Conservation (phyloP, 2,329 filamentous ascomycete genomes). For the Rosellinia necatrix region DNA sequence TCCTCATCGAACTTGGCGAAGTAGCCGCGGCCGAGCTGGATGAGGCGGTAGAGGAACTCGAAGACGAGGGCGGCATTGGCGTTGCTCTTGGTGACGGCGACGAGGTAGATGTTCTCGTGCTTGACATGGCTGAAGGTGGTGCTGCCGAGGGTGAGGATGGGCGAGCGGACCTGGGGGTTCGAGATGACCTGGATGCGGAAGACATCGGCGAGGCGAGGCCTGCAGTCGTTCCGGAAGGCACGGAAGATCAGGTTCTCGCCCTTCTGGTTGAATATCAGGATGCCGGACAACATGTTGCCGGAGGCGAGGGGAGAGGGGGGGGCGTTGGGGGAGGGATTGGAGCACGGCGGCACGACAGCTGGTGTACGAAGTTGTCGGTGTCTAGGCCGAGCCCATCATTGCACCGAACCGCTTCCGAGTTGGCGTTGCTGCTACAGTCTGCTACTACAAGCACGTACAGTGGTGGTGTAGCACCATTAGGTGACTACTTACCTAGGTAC, state of each 20-base stretch:
- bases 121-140: slow-evolving; percentile 99
- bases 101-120: slow-evolving; percentile 98
- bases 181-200: slow-evolving; percentile 99
- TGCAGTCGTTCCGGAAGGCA: slow-evolving; percentile 97
- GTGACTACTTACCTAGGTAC: too few relatives aligned
- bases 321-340: not conserved
- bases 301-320: slow-evolving; percentile 4
- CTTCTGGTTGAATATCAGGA: slow-evolving; percentile 99
- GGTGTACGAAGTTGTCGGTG: not conserved
- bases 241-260: slow-evolving; percentile 99
- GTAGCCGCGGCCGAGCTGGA: slow-evolving; percentile 89
- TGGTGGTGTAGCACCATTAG: too few relatives aligned
- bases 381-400: not conserved
- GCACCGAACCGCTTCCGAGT: too few relatives aligned
- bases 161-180: slow-evolving; percentile 95
- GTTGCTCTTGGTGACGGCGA: slow-evolving; percentile 98
- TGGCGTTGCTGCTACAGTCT: too few relatives aligned
- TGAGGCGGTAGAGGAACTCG: slow-evolving; percentile 93
- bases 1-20: slow-evolving; percentile 99
- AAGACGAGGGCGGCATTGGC: slow-evolving; percentile 98
- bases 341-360: not conserved
- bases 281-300: slow-evolving; percentile 86
- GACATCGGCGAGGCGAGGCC: slow-evolving; percentile 94
- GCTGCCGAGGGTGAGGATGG: slow-evolving; percentile 94
- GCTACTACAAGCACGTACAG: too few relatives aligned